Evolutionary conservation across 495 filamentous ascomycete species (phyloP).

Genomic region (Clohesyomyces aquaticus): DNA sequence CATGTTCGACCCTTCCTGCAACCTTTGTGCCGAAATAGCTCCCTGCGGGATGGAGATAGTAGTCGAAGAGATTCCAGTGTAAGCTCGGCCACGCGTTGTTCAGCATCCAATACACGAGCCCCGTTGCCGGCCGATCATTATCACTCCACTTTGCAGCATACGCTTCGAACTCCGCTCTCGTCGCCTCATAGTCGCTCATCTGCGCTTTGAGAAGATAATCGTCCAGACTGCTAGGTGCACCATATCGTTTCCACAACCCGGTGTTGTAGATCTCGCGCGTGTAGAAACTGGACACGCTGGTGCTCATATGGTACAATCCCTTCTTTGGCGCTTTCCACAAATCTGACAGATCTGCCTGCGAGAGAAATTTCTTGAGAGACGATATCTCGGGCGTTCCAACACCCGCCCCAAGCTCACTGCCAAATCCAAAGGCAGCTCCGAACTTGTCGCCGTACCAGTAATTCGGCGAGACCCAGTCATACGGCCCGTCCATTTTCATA

Average conservation of each 20-base stretch:
- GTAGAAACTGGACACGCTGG: constrained; percentile 57
- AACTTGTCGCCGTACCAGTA: constrained; percentile 61
- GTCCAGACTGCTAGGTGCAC: constrained; percentile 54
- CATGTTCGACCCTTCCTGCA: constrained; percentile 58
- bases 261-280: constrained; percentile 61
- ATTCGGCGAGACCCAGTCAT: constrained; percentile 68
- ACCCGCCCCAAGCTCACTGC: constrained; percentile 63
- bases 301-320: constrained; percentile 63
- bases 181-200: constrained; percentile 64
- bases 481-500: constrained; percentile 70
- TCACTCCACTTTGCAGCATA: constrained; percentile 54
- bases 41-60: constrained; percentile 62
- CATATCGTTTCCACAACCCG: constrained; percentile 56
- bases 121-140: constrained; percentile 59
- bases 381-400: constrained; percentile 63
- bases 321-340: constrained; percentile 61
- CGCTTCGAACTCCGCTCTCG: constrained; percentile 62
- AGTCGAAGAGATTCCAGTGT: constrained; percentile 70
- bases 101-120: constrained; percentile 71
- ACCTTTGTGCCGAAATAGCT: constrained; percentile 64
- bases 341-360: constrained; percentile 53
- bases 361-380: constrained; percentile 60
- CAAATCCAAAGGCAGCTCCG: constrained; percentile 66
- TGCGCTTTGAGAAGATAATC: constrained; percentile 56
- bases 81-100: constrained; percentile 67